These are phyloP conservation scores for Zygosaccharomyces rouxii DNA, from an alignment of 805 yeast genomes.

Conservation along the genomic window DNA sequence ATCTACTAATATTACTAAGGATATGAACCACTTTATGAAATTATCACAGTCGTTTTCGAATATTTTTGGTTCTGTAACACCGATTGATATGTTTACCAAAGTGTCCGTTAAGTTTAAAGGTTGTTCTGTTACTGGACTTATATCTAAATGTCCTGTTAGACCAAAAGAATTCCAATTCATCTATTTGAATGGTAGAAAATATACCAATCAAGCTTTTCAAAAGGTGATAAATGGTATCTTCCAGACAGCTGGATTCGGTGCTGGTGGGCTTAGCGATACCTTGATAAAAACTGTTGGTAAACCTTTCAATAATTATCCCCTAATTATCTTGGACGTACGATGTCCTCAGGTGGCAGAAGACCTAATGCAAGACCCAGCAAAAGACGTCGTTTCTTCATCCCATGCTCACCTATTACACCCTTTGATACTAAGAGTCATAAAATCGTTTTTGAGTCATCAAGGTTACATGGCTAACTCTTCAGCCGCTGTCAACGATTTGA, in stretches of 20 bases:
- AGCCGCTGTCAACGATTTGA: neutral
- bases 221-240: constrained; percentile 23
- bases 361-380: constrained; percentile 40
- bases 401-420: constrained; percentile 29
- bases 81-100: constrained; percentile 18
- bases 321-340: constrained; percentile 36
- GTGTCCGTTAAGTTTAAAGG: constrained; percentile 21
- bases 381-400: constrained; percentile 29
- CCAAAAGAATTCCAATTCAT: constrained; percentile 42
- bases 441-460: constrained; percentile 27
- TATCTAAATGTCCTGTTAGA: constrained; percentile 38
- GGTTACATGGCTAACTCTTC: constrained; percentile 16
- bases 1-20: constrained; percentile 4
- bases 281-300: constrained; percentile 29
- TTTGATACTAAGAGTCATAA: constrained; percentile 33
- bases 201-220: constrained; percentile 20
- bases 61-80: constrained; percentile 19
- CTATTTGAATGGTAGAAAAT: constrained; percentile 41
- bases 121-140: constrained; percentile 35
- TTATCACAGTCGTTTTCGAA: constrained; percentile 8
- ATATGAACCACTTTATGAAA: constrained; percentile 3
- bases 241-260: constrained; percentile 17
- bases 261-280: neutral
- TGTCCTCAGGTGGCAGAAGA: constrained; percentile 35
- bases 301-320: constrained; percentile 38